Base-by-base conservation (phyloP, 352 stramenopile genomes). In the Thalassiosira delicatula region DNA sequence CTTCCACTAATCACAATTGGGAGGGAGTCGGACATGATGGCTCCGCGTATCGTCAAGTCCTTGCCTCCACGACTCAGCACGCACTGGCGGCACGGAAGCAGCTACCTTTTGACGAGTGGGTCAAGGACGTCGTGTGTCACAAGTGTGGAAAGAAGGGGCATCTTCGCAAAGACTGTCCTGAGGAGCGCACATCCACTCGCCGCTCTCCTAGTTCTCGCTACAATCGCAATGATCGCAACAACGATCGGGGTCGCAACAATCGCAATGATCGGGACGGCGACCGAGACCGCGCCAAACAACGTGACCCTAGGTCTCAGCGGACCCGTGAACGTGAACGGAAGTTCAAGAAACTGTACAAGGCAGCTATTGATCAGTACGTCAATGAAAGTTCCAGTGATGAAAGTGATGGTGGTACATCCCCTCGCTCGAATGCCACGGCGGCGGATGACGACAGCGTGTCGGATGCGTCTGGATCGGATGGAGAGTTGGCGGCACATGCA, bases 301-400 rank as follows among this genome's bases (percentile, higher is more conserved):
- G 40, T 17, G 17, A 49, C 8, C 40, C 8, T 49, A 8, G 40
- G 17, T 17, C 40, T 49, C 40, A 17, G 40, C 40, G 40, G n/a
- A n/a, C n/a, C 17, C 8, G 40, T 17, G 40, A 8, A 49, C 40
- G 40, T 17, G 40, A 49, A 17, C 40, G 40, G n/a, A n/a, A n/a
- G 3, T 60, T 60, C 51, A 60, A 60, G 51, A 32, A 60, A 60
- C n/a, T 23, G 8, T 60, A 60, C 51, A 60, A 60, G 51, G 25
- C 25, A 33, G 51, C 51, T 60, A 19, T 60, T 12, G 51, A 54
- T 23, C 3, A 8, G 7, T 25, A 23, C 23, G 44, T 19, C 4
- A 25, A 7, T 3, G 44, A 54, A 23, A 54, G 44, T 19, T 54
- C 44, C 8, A 54, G 12, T 54, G 44, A 19, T 19, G 44, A 54